Evolutionary conservation across 2,329 filamentous ascomycete species (phyloP).

Genomic region (Aspergillus glaucus): DNA sequence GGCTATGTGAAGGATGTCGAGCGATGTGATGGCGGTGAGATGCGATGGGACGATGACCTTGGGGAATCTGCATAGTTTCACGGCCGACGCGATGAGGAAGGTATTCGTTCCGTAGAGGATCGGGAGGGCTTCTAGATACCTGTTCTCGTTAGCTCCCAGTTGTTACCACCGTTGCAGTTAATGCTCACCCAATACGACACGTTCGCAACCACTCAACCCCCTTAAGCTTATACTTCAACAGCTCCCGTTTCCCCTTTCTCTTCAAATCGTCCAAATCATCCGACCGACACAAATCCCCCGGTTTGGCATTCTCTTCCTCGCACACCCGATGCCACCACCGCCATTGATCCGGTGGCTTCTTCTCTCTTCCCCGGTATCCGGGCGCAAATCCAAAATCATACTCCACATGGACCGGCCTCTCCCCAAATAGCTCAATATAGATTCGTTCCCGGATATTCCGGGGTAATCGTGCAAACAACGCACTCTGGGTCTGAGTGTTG

Average conservation of each 20-base stretch:
- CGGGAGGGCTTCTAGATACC: constrained; percentile 3
- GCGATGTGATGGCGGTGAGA: constrained; percentile 1
- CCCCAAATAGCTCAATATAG: constrained; percentile 2
- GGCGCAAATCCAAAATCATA: constrained; percentile 3
- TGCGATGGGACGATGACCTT: constrained; percentile 2
- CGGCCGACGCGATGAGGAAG: constrained; percentile 1
- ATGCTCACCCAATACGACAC: constrained; percentile 1
- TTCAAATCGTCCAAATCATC: constrained; percentile 2
- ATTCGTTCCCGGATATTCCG: background rate
- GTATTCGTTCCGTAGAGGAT: constrained; percentile 2
- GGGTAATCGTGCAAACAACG: constrained; percentile 1
- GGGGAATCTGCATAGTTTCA: constrained; percentile 2
- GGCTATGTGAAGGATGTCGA: constrained; percentile 1
- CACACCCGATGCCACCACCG: constrained; percentile 5
- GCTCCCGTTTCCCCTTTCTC: background rate
- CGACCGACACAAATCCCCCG: constrained; percentile 2
- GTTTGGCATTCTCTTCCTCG: constrained; percentile 1
- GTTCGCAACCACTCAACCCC: constrained; percentile 2
- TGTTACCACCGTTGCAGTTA: background rate
- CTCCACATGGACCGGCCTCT: constrained; percentile 2
- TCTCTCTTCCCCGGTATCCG: constrained; percentile 1
- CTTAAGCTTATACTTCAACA: constrained; percentile 2
- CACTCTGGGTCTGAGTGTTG: background rate
- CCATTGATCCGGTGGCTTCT: constrained; percentile 4
- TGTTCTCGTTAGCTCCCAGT: background rate